phyloP scores from a whole-genome alignment of 139 green algal species.

The Chlorella ohadii region DNA sequence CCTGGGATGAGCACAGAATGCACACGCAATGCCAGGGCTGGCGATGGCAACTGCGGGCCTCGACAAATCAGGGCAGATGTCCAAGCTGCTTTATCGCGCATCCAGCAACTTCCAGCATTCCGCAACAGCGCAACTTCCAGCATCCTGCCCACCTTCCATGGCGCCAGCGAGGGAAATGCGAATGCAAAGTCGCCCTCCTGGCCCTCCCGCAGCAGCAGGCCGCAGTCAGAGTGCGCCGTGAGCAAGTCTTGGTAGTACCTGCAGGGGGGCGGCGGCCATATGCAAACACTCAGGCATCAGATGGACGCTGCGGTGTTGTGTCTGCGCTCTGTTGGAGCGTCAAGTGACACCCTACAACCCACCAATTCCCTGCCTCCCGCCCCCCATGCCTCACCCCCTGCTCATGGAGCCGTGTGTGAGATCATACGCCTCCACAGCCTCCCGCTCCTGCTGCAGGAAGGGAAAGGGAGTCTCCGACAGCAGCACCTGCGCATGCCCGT shows the following conservation, averaged over 20 bases:
- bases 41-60: no score
- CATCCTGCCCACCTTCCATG: constrained; percentile 15
- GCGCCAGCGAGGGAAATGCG: constrained; percentile 2
- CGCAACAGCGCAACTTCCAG: background rate
- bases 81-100: no score
- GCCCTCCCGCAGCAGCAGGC: constrained; percentile 27
- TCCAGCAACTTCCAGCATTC: no score
- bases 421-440: constrained; percentile 17
- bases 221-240: constrained; percentile 35
- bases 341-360: no score
- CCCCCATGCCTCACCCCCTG: background rate
- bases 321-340: no score
- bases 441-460: constrained; percentile 20
- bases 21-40: no score
- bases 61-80: no score
- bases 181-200: constrained; percentile 16
- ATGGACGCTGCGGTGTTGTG: no score
- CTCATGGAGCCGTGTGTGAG: background rate
- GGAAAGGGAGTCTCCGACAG: constrained; percentile 51
- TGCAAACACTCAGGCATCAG: no score
- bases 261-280: no score
- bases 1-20: no score
- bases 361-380: no score
- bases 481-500: constrained; percentile 72
- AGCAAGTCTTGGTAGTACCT: constrained; percentile 51